These are phyloP conservation scores for Trichosporon faecale DNA, from an alignment of 1,284 basidiomycete species.

Conservation along the genomic window DNA sequence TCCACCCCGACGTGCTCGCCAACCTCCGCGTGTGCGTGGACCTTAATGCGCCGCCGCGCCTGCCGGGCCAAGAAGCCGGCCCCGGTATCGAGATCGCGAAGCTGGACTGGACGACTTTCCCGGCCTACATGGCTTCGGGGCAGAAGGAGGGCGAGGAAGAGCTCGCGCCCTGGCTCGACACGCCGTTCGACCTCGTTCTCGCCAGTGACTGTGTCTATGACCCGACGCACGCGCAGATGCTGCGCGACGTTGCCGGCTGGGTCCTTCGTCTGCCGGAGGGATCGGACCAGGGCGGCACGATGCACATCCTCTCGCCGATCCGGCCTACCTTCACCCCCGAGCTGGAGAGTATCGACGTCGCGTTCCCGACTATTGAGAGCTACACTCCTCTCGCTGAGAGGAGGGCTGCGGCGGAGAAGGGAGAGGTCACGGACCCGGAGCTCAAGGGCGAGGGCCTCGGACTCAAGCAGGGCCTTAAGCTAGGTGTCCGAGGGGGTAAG, in stretches of 20 bases:
- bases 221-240: constrained; percentile 47
- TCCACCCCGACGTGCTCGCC: constrained; percentile 66
- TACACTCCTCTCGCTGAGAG: constrained; percentile 34
- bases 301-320: constrained; percentile 51
- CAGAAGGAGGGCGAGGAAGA: constrained; percentile 26
- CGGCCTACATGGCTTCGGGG: constrained; percentile 30
- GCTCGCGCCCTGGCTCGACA: constrained; percentile 24
- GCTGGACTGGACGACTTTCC: constrained; percentile 70
- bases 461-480: constrained; percentile 25
- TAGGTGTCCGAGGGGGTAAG: constrained; percentile 45
- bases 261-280: constrained; percentile 39
- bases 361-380: constrained; percentile 40
- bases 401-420: background rate
- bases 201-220: constrained; percentile 53
- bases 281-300: constrained; percentile 41
- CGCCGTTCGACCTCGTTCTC: constrained; percentile 49
- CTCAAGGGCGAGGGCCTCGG: constrained; percentile 40
- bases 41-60: constrained; percentile 57
- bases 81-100: constrained; percentile 53
- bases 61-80: constrained; percentile 14
- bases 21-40: constrained; percentile 69
- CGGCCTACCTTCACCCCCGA: constrained; percentile 51
- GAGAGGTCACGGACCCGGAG: constrained; percentile 12
- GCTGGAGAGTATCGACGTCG: constrained; percentile 44
- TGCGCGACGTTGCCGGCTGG: constrained; percentile 46